Evolutionary conservation across 805 yeast species (phyloP).

Genomic region (Groenewaldozyma tartarivorans): DNA sequence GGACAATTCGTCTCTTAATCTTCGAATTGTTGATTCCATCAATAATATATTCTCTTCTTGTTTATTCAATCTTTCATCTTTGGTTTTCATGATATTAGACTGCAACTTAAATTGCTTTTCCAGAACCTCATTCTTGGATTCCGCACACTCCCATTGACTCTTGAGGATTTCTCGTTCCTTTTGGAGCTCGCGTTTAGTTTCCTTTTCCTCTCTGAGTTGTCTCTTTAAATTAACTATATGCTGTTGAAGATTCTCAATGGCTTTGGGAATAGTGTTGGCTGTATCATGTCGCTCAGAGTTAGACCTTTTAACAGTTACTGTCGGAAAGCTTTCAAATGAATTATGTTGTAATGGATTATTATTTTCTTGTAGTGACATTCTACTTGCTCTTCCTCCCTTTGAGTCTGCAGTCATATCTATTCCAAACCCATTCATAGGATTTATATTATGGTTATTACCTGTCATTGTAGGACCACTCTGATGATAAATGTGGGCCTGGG

Average conservation of each 20-base stretch:
- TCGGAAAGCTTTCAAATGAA: too few species aligned
- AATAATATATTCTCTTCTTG: constrained; percentile 43
- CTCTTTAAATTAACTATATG: constrained; percentile 47
- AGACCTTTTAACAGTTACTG: too few species aligned
- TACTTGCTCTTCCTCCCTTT: too few species aligned
- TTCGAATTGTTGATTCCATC: constrained; percentile 5
- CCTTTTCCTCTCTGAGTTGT: constrained; percentile 34
- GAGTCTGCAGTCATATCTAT: too few species aligned
- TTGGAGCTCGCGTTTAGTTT: constrained; percentile 37
- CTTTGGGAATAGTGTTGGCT: constrained; percentile 11
- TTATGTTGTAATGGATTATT: too few species aligned
- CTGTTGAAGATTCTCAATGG: constrained; percentile 33
- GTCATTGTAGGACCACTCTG: too few species aligned
- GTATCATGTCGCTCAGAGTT: too few species aligned
- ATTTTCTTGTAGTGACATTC: too few species aligned
- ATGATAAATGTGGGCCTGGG: too few species aligned
- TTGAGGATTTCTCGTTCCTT: constrained; percentile 40
- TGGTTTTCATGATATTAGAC: constrained; percentile 56
- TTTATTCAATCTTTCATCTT: constrained; percentile 59
- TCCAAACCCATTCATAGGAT: too few species aligned
- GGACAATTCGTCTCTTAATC: constrained; percentile 1
- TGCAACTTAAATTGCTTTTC: constrained; percentile 74
- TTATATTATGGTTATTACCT: too few species aligned
- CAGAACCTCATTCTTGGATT: constrained; percentile 28
- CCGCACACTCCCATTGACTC: constrained; percentile 16